phyloP scores from a whole-genome alignment of 1,284 basidiomycete species.

The Vanrija humicola region DNA sequence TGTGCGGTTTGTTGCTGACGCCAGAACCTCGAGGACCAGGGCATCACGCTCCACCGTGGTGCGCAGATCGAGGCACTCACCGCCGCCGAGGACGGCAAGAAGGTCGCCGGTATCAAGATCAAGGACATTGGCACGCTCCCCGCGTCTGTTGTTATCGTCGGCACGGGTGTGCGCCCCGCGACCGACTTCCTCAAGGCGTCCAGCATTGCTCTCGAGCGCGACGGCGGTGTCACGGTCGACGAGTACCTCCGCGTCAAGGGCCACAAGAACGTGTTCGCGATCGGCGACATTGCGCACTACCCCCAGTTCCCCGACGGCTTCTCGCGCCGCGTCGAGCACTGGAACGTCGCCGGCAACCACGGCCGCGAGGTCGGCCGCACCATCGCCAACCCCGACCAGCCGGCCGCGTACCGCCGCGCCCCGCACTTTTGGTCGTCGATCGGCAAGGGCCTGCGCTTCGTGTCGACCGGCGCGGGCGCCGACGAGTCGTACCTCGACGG shows the following conservation, averaged over 20 bases:
- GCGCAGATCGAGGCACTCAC: conserved; percentile 71
- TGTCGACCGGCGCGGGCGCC: conserved; percentile 60
- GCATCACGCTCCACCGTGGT: conserved; percentile 77
- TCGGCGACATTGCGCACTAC: conserved; percentile 86
- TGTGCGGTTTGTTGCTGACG: neutral
- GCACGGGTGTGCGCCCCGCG: conserved; percentile 81
- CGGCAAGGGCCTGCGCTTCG: conserved; percentile 76
- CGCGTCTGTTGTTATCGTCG: conserved; percentile 81
- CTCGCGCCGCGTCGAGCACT: conserved; percentile 20
- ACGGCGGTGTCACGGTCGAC: conserved; percentile 78
- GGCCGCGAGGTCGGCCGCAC: conserved; percentile 76
- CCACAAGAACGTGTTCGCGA: conserved; percentile 67
- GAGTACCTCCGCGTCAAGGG: conserved; percentile 68
- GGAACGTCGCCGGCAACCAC: conserved; percentile 74
- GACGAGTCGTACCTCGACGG: conserved; percentile 77
- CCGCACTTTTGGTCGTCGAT: conserved; percentile 80
- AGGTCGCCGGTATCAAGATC: conserved; percentile 55
- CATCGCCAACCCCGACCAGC: conserved; percentile 49
- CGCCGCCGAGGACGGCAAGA: conserved; percentile 44
- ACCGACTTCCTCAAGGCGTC: conserved; percentile 74
- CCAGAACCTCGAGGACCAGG: conserved; percentile 72
- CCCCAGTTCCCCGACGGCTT: conserved; percentile 56
- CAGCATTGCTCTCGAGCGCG: conserved; percentile 62
- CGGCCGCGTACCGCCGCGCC: conserved; percentile 57
- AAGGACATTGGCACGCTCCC: conserved; percentile 63